These are phyloP conservation scores for Chaetoscypha palmicola DNA, from an alignment of 2,329 filamentous ascomycete genomes.

Conservation along the genomic window DNA sequence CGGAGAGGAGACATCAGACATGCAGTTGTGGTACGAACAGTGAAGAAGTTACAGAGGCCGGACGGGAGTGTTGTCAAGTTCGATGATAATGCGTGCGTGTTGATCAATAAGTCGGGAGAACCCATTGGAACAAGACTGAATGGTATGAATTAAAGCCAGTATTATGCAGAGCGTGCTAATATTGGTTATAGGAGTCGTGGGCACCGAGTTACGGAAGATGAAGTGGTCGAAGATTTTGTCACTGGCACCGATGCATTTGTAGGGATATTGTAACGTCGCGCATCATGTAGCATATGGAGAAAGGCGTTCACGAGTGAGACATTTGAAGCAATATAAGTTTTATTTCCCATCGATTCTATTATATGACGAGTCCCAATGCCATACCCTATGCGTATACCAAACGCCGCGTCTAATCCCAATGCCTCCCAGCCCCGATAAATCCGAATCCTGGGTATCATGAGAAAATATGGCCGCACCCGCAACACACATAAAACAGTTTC, in stretches of 20 bases:
- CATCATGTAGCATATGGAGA: constrained; percentile 27
- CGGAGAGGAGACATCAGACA: constrained; percentile 94
- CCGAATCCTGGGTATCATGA: constrained; percentile 34
- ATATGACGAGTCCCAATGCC: too few species aligned
- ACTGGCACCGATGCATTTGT: constrained; percentile 79
- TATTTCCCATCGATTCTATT: too few species aligned
- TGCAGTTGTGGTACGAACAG: constrained; percentile 88
- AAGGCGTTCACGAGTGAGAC: background rate
- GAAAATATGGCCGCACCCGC: constrained; percentile 86
- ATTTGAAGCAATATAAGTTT: too few species aligned
- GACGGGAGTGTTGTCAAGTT: constrained; percentile 90
- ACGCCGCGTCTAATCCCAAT: background rate
- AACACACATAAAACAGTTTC: constrained; percentile 95
- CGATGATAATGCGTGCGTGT: constrained; percentile 95
- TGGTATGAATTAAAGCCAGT: constrained; percentile 39
- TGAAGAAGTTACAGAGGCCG: constrained; percentile 75
- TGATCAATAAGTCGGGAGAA: constrained; percentile 95
- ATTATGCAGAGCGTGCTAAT: constrained; percentile 5
- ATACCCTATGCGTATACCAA: too few species aligned
- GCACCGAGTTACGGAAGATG: constrained; percentile 79
- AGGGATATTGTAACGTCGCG: constrained; percentile 27
- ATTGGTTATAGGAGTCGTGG: constrained; percentile 65
- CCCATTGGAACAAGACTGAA: constrained; percentile 90
- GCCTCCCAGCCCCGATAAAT: constrained; percentile 3
- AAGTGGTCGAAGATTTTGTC: constrained; percentile 99